Evolutionary conservation across 345 rosid species (phyloP).

Genomic region (Sonneratia caseolaris): DNA sequence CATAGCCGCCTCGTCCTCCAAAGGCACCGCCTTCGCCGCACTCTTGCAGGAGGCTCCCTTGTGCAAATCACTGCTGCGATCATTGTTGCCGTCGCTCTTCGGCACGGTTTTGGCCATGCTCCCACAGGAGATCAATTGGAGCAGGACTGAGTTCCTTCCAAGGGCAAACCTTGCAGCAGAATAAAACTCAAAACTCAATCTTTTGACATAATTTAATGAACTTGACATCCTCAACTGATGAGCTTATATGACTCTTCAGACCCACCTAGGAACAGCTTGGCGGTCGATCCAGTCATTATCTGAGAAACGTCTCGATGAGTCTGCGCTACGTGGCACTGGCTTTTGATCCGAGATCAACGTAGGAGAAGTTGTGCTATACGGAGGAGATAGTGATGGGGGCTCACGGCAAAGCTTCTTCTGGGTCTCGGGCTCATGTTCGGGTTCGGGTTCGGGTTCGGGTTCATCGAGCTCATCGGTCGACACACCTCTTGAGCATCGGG

Average conservation of each 20-base stretch:
- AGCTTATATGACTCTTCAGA: background rate
- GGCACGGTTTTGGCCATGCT: slow-evolving; percentile 27
- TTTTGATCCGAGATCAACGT: background rate
- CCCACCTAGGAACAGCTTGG: background rate
- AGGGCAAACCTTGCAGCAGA: slow-evolving; percentile 1
- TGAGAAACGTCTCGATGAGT: background rate
- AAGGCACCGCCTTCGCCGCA: slow-evolving; percentile 29
- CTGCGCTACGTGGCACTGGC: background rate
- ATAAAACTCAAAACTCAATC: background rate
- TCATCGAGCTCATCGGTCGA: slow-evolving; percentile 64
- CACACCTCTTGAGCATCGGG: slow-evolving; percentile 74
- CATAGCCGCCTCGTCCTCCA: slow-evolving; percentile 36
- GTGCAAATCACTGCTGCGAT: slow-evolving; percentile 22
- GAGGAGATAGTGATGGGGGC: background rate
- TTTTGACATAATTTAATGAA: no score
- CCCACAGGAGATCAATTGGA: slow-evolving; percentile 56
- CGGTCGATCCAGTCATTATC: background rate
- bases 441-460: background rate
- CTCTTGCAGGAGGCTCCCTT: slow-evolving; percentile 39
- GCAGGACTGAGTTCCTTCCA: slow-evolving; percentile 11
- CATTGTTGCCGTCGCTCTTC: background rate
- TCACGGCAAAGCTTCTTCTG: background rate
- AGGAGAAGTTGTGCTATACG: background rate
- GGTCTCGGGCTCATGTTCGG: no score
- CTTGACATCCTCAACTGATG: background rate